Base-by-base conservation (phyloP, 352 stramenopile genomes). In the Phytophthora macrochlamydospora region DNA sequence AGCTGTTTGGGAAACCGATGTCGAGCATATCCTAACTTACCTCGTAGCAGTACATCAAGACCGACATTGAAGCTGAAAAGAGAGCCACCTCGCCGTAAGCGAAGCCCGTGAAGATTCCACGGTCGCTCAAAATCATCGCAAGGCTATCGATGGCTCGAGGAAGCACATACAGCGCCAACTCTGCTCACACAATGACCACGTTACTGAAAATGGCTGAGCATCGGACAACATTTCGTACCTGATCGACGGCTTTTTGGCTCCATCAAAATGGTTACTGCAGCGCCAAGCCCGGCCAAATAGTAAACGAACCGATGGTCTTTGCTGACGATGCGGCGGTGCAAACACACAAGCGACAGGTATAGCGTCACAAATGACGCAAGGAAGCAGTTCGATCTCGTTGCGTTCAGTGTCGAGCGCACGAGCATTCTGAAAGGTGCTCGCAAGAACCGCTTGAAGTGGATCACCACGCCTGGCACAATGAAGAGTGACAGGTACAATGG, bases 31-130 rank as follows among this genome's bases (percentile, higher is more conserved):
- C 18, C 18, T 24, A 57, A 37, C 65, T 59, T 71, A 90, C 83
- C 85, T 95, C 85, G 56, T 93, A 95, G 59, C 74, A 91, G 68
- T 89, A 90, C 87, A 94, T 94, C 69, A 95, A 88, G 46, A 87
- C 71, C 7, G 80, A 74, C 85, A 94, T 95, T 7, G 85, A 95
- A 11, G 71, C 71, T 29, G 85, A 84, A 55, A 94, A 95, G 42
- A 95, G 74, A 48, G 83, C 71, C 33, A 93, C 75, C 57, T 95
- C 87, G 28, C 85, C 87, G 52, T 92, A 72, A 18, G 68, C 75
- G 45, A 94, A 74, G 56, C 85, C 83, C n/a, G 75, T 72, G 40
- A 89, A 79, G 63, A 93, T 83, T 33, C 78, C 73, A 45, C 79
- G 84, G 62, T 93, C 85, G 44, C 80, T 74, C 28, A 95, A 72